phyloP scores from a whole-genome alignment of 805 yeast species.

The Saccharomycopsis malanga region DNA sequence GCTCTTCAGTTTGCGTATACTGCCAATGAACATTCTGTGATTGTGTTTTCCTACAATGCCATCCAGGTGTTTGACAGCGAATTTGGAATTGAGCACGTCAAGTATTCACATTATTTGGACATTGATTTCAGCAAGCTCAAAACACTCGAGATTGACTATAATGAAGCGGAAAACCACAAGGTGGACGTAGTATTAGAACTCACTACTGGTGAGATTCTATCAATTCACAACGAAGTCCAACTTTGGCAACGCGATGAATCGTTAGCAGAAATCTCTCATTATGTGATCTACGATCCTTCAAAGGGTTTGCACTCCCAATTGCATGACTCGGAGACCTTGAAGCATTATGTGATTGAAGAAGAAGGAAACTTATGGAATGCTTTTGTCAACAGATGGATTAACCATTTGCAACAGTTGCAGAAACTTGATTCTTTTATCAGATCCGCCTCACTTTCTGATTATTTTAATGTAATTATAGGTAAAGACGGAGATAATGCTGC shows the following conservation, averaged over 20 bases:
- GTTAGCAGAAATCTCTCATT: slow-evolving; percentile 32
- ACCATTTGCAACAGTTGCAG: slow-evolving; percentile 24
- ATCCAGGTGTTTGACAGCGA: slow-evolving; percentile 25
- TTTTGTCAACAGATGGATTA: slow-evolving; percentile 27
- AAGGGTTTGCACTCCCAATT: slow-evolving; percentile 13
- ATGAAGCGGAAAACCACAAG: background rate
- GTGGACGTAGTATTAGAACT: slow-evolving; percentile 3
- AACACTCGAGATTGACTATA: background rate
- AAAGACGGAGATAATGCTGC: slow-evolving; percentile 21
- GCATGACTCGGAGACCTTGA: background rate
- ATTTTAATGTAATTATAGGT: slow-evolving; percentile 6
- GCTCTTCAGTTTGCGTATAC: slow-evolving; percentile 10
- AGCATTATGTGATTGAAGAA: slow-evolving; percentile 21
- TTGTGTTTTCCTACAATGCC: slow-evolving; percentile 19
- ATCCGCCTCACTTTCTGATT: slow-evolving; percentile 12
- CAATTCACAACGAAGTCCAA: slow-evolving; percentile 22
- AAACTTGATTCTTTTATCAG: slow-evolving; percentile 8
- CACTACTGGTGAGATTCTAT: slow-evolving; percentile 1
- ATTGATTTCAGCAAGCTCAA: background rate
- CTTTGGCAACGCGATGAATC: slow-evolving; percentile 43
- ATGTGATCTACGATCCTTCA: slow-evolving; percentile 27
- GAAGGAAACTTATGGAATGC: slow-evolving; percentile 23
- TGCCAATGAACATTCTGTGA: slow-evolving; percentile 23
- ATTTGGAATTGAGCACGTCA: slow-evolving; percentile 17
- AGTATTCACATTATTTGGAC: slow-evolving; percentile 7